Evolutionary conservation across 1,284 basidiomycete species (phyloP).

Genomic region (Sparassis latifolia): DNA sequence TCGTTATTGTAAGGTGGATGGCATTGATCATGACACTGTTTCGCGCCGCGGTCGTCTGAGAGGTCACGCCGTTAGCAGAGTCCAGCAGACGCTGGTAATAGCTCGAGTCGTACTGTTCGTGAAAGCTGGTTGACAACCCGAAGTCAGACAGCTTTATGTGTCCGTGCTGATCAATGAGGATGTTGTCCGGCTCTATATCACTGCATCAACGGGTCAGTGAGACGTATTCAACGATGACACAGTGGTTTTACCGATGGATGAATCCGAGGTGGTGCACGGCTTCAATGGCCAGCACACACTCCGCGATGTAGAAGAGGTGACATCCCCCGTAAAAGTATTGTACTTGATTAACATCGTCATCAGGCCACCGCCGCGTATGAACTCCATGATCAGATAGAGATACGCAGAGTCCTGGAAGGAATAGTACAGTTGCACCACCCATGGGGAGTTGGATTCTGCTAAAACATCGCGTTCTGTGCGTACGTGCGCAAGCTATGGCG

Average conservation of each 20-base stretch:
- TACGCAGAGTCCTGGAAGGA: constrained; percentile 97
- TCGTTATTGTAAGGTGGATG: constrained; percentile 92
- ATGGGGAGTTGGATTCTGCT: constrained; percentile 94
- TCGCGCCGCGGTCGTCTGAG: constrained; percentile 45
- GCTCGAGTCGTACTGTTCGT: constrained; percentile 93
- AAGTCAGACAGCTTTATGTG: constrained; percentile 99
- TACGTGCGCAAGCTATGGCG: constrained; percentile 84
- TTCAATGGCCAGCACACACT: constrained; percentile 96
- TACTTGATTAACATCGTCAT: constrained; percentile 99
- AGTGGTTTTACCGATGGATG: constrained; percentile 74
- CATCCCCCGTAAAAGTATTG: constrained; percentile 97
- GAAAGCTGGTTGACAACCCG: constrained; percentile 95
- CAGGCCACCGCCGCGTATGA: constrained; percentile 94
- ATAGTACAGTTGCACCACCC: constrained; percentile 98
- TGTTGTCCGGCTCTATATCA: constrained; percentile 99
- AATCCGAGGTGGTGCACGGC: constrained; percentile 99
- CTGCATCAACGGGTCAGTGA: too few relatives aligned
- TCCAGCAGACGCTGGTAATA: constrained; percentile 90
- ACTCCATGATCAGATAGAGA: constrained; percentile 98
- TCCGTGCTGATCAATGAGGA: constrained; percentile 93
- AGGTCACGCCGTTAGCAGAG: constrained; percentile 35
- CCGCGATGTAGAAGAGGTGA: constrained; percentile 99
- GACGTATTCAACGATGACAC: background rate
- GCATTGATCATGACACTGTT: constrained; percentile 96
- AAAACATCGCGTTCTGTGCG: constrained; percentile 97